Evolutionary conservation across 495 filamentous ascomycete genomes (phyloP), one percentile per base, ranked within the genome.

Genomic region (Penicillium arizonense): DNA sequence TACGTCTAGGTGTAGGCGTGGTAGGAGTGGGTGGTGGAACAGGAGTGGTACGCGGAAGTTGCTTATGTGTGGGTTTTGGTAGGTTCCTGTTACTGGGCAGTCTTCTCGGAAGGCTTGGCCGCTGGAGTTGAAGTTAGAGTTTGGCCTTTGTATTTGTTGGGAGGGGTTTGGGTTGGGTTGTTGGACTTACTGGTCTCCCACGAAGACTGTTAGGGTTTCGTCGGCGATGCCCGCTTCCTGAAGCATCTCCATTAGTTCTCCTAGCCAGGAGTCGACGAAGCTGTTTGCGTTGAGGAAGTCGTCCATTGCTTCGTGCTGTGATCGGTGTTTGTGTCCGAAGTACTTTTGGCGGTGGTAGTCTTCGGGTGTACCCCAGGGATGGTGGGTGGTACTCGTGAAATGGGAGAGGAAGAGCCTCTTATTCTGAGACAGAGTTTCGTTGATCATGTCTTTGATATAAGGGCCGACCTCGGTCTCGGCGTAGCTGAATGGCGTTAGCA

Each of bases 201-300:
- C 71, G 50, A 80, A 66, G 18, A 78, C 75, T 3, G 80, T 58
- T 38, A 81, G 59, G 4, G 78, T 81, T 50, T 77, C 68, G 28
- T 80, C 62, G 12, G 69, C 69, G 14, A 80, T 69, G 11, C 70
- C 75, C 18, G 72, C 60, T 16, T 80, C 73, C 18, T 74, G 62
- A 16, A 81, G 61, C 40, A 79, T 66, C 0, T 62, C 56, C 56
- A 80, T 50, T 20, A 78, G 64, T 21, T 75, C 69, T 10, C 58
- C 62, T 3, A 81, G 57, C 78, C 78, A 81, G n/a, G 63, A 47
- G 51, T 81, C 75, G 24, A 60, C 69, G 46, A 73, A 78, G 23
- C 67, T 68, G 24, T 68, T 63, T 10, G 72, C 64, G 37, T 78
- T 78, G 2, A 78, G 51, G 55, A 74, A 78, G 36, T 57, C 59